Percentiles rank a stretch among this genome's conserved stretches.
phyloP scores from a whole-genome alignment of 2,329 filamentous ascomycete genomes.

The Diaporthe australafricana region DNA sequence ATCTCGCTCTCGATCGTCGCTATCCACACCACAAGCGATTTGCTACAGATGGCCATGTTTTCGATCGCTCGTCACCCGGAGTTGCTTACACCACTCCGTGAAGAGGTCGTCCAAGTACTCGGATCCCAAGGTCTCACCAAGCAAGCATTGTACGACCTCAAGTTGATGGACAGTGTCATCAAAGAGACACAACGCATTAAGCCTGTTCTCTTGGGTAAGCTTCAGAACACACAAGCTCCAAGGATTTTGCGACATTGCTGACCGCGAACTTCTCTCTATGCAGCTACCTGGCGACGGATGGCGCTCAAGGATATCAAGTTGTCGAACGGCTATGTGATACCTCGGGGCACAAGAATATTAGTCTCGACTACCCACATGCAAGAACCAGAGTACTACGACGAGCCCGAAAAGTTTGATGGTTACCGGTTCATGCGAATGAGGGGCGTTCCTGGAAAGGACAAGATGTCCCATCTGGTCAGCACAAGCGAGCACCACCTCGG shows the following conservation, averaged over 20 bases:
- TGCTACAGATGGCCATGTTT: slow-evolving; percentile 39
- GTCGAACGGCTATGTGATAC: slow-evolving; percentile 12
- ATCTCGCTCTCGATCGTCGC: slow-evolving; percentile 41
- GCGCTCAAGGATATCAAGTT: slow-evolving; percentile 51
- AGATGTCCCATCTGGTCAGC: not conserved
- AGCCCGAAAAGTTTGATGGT: not conserved
- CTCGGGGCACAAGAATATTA: too few relatives aligned
- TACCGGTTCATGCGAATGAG: slow-evolving; percentile 30
- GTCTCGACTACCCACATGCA: too few relatives aligned
- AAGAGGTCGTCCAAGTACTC: slow-evolving; percentile 41
- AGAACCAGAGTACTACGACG: too few relatives aligned
- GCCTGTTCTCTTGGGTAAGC: slow-evolving; percentile 11
- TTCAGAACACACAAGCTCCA: not conserved
- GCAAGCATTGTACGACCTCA: slow-evolving; percentile 39
- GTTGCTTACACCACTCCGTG: slow-evolving; percentile 39
- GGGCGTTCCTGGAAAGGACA: slow-evolving; percentile 38
- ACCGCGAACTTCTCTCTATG: not conserved
- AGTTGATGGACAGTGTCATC: slow-evolving; percentile 20
- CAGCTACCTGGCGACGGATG: slow-evolving; percentile 60
- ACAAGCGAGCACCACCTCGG: slow-evolving; percentile 23
- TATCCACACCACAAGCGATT: slow-evolving; percentile 42
- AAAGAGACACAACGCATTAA: slow-evolving; percentile 8
- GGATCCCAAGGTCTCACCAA: slow-evolving; percentile 38
- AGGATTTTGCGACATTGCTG: not conserved
- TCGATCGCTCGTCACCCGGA: slow-evolving; percentile 41